phyloP scores from a whole-genome alignment of 1,139 yeast species.

The Blastobotrys raffinosifermentans region DNA sequence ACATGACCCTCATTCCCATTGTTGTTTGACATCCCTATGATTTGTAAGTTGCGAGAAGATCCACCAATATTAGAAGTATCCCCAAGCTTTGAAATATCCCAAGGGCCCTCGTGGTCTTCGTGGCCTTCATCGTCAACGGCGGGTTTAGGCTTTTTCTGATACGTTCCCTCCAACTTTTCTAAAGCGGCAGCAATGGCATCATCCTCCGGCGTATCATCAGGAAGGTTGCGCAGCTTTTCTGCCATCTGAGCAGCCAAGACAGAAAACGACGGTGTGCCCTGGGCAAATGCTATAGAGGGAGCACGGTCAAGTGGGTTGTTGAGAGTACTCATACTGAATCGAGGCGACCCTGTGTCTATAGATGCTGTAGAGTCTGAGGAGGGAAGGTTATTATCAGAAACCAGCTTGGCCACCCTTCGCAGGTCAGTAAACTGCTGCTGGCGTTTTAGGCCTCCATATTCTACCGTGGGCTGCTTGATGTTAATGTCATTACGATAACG shows the following conservation, averaged over 20 bases:
- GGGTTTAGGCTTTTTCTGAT: conserved; percentile 13
- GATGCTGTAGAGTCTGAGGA: conserved; percentile 4
- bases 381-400: no score
- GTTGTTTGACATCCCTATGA: conserved; percentile 3
- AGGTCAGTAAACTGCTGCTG: conserved; percentile 7
- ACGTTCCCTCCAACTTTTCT: conserved; percentile 68
- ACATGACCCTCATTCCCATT: background rate
- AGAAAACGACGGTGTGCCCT: conserved; percentile 40
- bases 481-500: background rate
- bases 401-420: conserved; percentile 7
- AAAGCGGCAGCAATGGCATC: conserved; percentile 75
- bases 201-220: conserved; percentile 64
- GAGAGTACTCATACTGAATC: conserved; percentile 2
- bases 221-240: conserved; percentile 70
- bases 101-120: background rate
- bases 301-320: no score
- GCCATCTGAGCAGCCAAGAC: conserved; percentile 60
- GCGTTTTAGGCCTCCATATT: conserved; percentile 2
- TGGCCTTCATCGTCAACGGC: conserved; percentile 2
- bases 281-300: no score
- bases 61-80: conserved; percentile 4
- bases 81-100: conserved; percentile 1
- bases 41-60: conserved; percentile 5
- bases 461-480: background rate
- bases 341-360: conserved; percentile 3